Base-by-base conservation (phyloP, 306 rosid genomes). In the Trifolium subterraneum region DNA sequence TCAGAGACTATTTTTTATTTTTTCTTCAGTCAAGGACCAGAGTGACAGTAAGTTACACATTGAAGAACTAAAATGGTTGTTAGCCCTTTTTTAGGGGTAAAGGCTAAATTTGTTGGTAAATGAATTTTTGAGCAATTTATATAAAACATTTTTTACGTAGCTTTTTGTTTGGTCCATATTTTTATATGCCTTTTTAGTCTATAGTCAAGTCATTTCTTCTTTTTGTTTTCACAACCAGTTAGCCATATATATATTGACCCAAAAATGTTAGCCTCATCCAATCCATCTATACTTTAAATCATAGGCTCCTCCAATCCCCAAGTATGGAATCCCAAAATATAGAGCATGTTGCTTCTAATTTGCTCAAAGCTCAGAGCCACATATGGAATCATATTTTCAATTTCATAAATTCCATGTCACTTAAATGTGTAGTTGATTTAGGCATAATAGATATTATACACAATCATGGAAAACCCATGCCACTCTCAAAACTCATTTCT, bases 211-310 rank as follows among this genome's bases (percentile, higher is more conserved):
- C 1, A 7, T 36, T 36, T 36, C 1, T 7, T 36, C 7, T 6
- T 0, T 8, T 7, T n/a, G n/a, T 36, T 36, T 8, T 36, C 48
- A 42, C 95, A 94, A 14, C 9, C 19, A 15, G 22, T 8, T 7
- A n/a, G n/a, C 14, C 60, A 54, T 20, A 54, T 19, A 54, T 1
- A 29, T 42, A 20, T 10, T n/a, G 9, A 48, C 29, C 29, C 4
- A 18, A 16, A 7, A 54, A 54, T 54, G n/a, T 23, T 25, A 12
- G 9, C 9, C 22, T 23, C 16, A 8, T 11, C 36, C 16, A 54
- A 23, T 56, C 35, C 5, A 12, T 12, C 23, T 22, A 55, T 55
- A 55, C 61, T 5, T 12, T 5, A 56, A 23, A 22, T 5, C 63
- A 5, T 55, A 35, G 9, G 4, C 31, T 56, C 1, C 5, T 56